Evolutionary conservation across 2,329 filamentous ascomycete genomes (phyloP).

Genomic region (Cladophialophora exuberans): DNA sequence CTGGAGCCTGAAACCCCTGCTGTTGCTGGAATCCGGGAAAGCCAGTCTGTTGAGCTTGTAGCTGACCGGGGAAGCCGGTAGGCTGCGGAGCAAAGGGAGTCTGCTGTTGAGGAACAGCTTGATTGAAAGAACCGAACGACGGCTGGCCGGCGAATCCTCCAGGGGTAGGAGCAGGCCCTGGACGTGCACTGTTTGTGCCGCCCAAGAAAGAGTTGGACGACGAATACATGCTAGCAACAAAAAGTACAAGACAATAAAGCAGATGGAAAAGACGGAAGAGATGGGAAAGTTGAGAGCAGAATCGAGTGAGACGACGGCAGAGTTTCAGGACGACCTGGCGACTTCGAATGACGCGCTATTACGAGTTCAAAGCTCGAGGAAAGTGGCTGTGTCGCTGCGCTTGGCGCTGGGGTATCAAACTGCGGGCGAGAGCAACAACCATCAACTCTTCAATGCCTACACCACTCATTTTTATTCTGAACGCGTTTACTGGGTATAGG

Average conservation of each 20-base stretch:
- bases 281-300: conserved; percentile 5
- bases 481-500: too few species aligned
- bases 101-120: conserved; percentile 62
- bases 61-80: conserved; percentile 57
- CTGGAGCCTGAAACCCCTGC: conserved; percentile 49
- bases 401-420: too few species aligned
- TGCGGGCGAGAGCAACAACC: too few species aligned
- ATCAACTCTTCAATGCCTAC: too few species aligned
- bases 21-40: conserved; percentile 56
- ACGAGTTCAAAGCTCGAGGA: neutral
- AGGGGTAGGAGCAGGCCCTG: conserved; percentile 69
- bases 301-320: conserved; percentile 23
- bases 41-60: conserved; percentile 71
- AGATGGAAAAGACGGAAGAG: conserved; percentile 33
- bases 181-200: conserved; percentile 74
- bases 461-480: too few species aligned
- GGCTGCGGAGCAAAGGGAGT: conserved; percentile 59
- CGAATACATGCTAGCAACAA: conserved; percentile 72
- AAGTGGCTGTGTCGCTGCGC: neutral
- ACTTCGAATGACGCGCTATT: neutral
- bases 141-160: conserved; percentile 61
- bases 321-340: conserved; percentile 9
- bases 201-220: conserved; percentile 85
- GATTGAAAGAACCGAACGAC: conserved; percentile 54
- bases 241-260: conserved; percentile 28